Evolutionary conservation across 2,329 filamentous ascomycete species (phyloP).

Genomic region (Hypoxylon sp.): DNA sequence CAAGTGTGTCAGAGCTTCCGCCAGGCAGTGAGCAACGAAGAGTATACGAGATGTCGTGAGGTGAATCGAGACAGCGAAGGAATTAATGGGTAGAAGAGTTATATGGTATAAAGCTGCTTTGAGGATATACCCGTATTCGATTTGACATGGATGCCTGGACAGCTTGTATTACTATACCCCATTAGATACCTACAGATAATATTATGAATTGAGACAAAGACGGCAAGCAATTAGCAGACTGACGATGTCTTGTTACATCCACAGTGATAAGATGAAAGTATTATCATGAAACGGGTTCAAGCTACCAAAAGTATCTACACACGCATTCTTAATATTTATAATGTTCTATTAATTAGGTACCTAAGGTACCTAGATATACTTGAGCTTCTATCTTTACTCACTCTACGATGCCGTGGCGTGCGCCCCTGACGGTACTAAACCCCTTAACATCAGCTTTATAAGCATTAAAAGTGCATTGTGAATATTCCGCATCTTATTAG

Average conservation of each 20-base stretch:
- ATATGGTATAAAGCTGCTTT: neutral
- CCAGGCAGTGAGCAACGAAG: neutral
- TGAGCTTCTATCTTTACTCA: neutral
- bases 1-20: constrained; percentile 11
- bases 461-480: too few species aligned
- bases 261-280: neutral
- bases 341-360: neutral
- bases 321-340: neutral
- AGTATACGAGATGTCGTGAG: constrained; percentile 17
- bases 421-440: neutral
- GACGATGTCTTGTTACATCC: neutral
- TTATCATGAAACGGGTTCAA: neutral
- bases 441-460: neutral
- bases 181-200: neutral
- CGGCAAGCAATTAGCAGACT: neutral
- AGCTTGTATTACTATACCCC: constrained; percentile 12
- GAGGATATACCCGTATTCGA: constrained; percentile 9
- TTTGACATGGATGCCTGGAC: constrained; percentile 5
- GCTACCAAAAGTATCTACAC: neutral
- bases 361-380: too few species aligned
- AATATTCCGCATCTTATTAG: neutral
- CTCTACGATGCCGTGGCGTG: neutral
- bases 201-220: neutral
- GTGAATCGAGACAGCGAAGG: neutral
- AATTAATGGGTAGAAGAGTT: neutral